A percentile compares a stretch with the other conserved stretches of the same genome.
These are phyloP conservation scores for Epichloe coenophiala DNA, from an alignment of 2,329 filamentous ascomycete genomes.

Conservation along the genomic window DNA sequence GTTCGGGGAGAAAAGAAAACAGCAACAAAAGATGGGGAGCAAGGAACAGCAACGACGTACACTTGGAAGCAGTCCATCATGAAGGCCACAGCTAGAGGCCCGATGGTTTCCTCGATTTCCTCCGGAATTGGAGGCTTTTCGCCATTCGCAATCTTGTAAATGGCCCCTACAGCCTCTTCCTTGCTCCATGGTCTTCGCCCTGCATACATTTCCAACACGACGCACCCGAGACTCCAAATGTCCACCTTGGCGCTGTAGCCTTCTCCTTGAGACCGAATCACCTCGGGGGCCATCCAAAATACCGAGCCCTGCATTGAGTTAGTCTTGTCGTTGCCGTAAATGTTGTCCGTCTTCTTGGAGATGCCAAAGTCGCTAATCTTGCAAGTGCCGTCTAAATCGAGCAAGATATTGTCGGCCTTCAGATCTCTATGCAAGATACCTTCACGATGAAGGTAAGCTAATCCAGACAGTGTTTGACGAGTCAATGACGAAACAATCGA, in stretches of 20 bases:
- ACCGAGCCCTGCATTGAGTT: slow-evolving; percentile 98
- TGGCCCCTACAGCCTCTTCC: slow-evolving; percentile 93
- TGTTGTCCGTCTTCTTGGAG: slow-evolving; percentile 95
- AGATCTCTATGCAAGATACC: slow-evolving; percentile 92
- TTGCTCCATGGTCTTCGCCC: slow-evolving; percentile 90
- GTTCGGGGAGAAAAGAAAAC: background rate
- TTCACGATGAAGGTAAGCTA: slow-evolving; percentile 86
- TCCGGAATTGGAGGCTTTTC: slow-evolving; percentile 92
- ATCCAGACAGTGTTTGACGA: slow-evolving; percentile 71
- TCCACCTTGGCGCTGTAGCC: slow-evolving; percentile 97
- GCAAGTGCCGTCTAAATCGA: slow-evolving; percentile 92
- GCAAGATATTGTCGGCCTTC: slow-evolving; percentile 93
- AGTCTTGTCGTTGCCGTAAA: slow-evolving; percentile 94
- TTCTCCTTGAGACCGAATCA: slow-evolving; percentile 83
- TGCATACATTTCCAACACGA: slow-evolving; percentile 97
- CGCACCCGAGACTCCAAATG: slow-evolving; percentile 95
- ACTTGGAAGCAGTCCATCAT: slow-evolving; percentile 99
- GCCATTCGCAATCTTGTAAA: slow-evolving; percentile 94
- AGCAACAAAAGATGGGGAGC: background rate
- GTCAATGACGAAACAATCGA: slow-evolving; percentile 82
- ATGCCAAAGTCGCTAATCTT: slow-evolving; percentile 99
- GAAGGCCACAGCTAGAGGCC: slow-evolving; percentile 76
- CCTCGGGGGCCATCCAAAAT: slow-evolving; percentile 98
- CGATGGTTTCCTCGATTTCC: slow-evolving; percentile 71
- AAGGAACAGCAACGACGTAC: slow-evolving; percentile 39